Evolutionary conservation across 2,329 filamentous ascomycete genomes (phyloP), one percentile per base, ranked within the genome.

Genomic region (Colletotrichum sp.): DNA sequence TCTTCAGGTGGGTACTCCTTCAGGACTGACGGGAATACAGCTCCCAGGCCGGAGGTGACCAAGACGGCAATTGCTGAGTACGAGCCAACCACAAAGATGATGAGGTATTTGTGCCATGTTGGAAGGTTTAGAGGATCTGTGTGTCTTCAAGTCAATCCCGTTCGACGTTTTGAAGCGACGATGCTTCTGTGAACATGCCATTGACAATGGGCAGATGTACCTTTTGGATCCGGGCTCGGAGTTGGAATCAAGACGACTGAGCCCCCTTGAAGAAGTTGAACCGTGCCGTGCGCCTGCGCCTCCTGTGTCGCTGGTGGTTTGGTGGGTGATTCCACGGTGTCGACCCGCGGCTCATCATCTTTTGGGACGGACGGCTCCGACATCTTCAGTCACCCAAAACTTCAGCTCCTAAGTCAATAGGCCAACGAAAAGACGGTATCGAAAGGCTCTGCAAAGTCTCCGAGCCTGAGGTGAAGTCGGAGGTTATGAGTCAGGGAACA

Each of bases 91-190:
- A 80, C 69, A 30, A 80, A 21, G 32, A 81, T 55, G 38, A 80
- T 73, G 34, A 78, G 26, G 26, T 71, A 74, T 34, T 81, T 81
- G 28, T 70, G 77, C 79, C 79, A 81, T 65, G 69, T 18, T 9
- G 80, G 78, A 18, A 79, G 78, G 38, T 81, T 81, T 9, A 81
- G 73, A 34, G 80, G 80, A 52, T 81, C 80, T 81, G 43, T 32
- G n/a, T 14, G 21, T 34, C 5, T 48, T 32, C 16, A 26, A 21
- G 64, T 26, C 7, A n/a, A 16, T 1, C 2, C 16, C 9, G 9
- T 9, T 24, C 28, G 7, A 5, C 14, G 4, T 10, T 28, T 21
- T 13, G 18, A n/a, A 59, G 16, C 24, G 10, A 59, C 10, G 5
- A 48, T 13, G 10, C 5, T 48, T n/a, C 10, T 21, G 43, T 21